Evolutionary conservation across 257 asterid genomes (phyloP).

Genomic region (Handroanthus guayacan): DNA sequence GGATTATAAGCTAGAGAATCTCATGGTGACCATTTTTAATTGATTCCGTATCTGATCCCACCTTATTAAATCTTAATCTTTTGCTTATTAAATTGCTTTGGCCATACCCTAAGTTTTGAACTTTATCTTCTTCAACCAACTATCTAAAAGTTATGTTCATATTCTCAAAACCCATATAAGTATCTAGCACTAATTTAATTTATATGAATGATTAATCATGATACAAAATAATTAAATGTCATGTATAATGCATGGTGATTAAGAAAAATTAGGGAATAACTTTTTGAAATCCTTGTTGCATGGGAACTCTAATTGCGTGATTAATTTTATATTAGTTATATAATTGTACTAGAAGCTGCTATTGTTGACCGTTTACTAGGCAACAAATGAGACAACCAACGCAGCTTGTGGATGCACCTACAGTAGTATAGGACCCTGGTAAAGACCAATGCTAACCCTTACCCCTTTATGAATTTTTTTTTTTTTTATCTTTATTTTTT

Average conservation of each 20-base stretch:
- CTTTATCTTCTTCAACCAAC: conserved; percentile 17
- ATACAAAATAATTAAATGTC: no score
- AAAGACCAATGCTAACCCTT: no score
- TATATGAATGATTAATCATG: no score
- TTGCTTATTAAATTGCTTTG: conserved; percentile 32
- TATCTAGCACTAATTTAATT: no score
- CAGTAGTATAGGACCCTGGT: no score
- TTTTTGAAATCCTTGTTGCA: neutral
- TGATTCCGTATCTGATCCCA: conserved; percentile 35
- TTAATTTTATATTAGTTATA: no score
- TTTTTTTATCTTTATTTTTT: no score
- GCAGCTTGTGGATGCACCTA: neutral
- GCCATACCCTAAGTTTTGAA: conserved; percentile 31
- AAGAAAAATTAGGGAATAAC: neutral
- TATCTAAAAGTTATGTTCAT: no score
- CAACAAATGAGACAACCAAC: conserved; percentile 13
- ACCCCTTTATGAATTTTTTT: no score
- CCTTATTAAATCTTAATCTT: conserved; percentile 21
- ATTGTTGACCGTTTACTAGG: conserved; percentile 28
- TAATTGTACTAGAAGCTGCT: neutral
- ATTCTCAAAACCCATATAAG: no score
- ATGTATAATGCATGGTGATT: neutral
- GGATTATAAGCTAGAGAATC: conserved; percentile 41
- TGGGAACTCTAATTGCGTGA: neutral
- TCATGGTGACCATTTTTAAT: conserved; percentile 30